phyloP scores from a whole-genome alignment of 306 rosid species.

The Abrus pulchellus region DNA sequence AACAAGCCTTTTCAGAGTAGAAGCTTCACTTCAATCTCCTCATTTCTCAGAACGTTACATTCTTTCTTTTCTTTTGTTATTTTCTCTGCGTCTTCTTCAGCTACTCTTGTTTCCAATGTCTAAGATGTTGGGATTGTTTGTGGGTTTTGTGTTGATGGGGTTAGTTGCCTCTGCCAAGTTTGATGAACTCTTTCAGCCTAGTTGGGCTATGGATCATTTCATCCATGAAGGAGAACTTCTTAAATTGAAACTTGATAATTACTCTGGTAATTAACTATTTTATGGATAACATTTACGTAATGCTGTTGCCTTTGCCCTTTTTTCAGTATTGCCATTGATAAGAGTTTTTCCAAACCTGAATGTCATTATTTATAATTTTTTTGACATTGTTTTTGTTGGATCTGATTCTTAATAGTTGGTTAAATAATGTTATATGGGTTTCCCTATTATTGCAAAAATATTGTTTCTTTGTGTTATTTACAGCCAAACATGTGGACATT shows the following conservation, averaged over 20 bases:
- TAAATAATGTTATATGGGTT: neutral
- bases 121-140: conserved; percentile 46
- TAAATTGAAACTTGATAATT: conserved; percentile 81
- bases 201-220: conserved; percentile 92
- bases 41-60: neutral
- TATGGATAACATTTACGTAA: neutral
- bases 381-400: neutral
- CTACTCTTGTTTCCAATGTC: conserved; percentile 44
- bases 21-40: conserved; percentile 42
- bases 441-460: neutral
- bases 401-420: conserved; percentile 7
- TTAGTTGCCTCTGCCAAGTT: conserved; percentile 69
- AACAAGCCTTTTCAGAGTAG: conserved; percentile 41
- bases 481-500: conserved; percentile 17
- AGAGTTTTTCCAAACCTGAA: too few species aligned
- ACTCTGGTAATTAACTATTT: conserved; percentile 64
- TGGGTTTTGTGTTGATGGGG: conserved; percentile 61
- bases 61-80: neutral
- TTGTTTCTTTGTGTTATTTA: neutral
- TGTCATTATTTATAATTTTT: too few species aligned
- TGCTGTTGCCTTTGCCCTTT: neutral
- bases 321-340: too few species aligned
- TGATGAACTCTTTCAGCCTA: conserved; percentile 84
- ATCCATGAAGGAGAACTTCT: conserved; percentile 76
- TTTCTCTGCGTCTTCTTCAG: neutral